A percentile compares a stretch with the other conserved stretches of the same genome.
Evolutionary conservation across 2,329 filamentous ascomycete genomes (phyloP).

Genomic region (Trichoderma lentiforme): DNA sequence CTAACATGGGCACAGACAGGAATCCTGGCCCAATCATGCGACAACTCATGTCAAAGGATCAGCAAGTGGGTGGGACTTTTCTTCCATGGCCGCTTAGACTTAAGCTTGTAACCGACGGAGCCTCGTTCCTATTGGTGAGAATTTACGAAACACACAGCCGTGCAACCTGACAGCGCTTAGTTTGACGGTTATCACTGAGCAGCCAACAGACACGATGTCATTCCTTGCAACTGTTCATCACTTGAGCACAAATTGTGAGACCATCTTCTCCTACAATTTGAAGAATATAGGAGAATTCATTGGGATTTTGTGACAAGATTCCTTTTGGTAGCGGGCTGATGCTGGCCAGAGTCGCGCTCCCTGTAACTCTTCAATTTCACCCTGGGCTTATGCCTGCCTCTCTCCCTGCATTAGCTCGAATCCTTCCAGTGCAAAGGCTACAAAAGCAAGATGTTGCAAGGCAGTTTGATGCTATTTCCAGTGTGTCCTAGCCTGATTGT

Average conservation of each 20-base stretch:
- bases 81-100: not conserved
- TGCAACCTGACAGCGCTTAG: not conserved
- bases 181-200: not conserved
- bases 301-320: not conserved
- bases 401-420: slow-evolving; percentile 11
- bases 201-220: not conserved
- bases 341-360: not conserved
- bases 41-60: not conserved
- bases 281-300: not conserved
- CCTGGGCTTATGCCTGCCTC: not conserved
- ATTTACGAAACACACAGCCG: not conserved
- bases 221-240: not conserved
- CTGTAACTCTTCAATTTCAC: not conserved
- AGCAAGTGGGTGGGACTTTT: not conserved
- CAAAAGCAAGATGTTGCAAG: not conserved
- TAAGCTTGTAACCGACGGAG: not conserved
- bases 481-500: not conserved
- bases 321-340: not conserved
- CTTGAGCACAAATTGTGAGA: not conserved
- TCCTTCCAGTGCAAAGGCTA: not conserved
- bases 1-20: not conserved
- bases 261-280: not conserved
- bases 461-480: not conserved
- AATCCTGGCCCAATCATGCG: not conserved
- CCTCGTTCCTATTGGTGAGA: not conserved